phyloP scores from a whole-genome alignment of 2,329 filamentous ascomycete genomes.

The Sporothrix dimorphospora region DNA sequence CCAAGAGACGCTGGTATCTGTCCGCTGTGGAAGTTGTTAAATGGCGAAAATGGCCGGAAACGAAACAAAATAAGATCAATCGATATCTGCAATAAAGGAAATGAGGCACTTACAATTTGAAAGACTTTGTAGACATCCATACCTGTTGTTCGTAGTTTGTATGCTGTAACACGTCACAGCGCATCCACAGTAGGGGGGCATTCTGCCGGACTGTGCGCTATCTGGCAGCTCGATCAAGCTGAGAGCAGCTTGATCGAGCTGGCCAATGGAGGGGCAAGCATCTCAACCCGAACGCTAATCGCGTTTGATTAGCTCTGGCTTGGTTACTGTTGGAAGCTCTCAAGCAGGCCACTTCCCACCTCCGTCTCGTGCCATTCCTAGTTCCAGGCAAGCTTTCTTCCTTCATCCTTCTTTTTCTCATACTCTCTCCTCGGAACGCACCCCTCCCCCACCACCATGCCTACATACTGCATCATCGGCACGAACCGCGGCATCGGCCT shows the following conservation, averaged over 20 bases:
- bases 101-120: neutral
- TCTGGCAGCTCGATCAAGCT: constrained; percentile 4
- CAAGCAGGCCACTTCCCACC: neutral
- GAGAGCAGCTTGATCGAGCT: neutral
- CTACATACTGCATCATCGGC: constrained; percentile 41
- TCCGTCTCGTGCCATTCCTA: neutral
- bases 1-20: neutral
- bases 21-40: neutral
- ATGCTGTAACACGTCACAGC: neutral
- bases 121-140: too few relatives aligned
- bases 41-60: neutral
- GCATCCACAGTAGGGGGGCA: neutral
- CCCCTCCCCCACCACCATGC: constrained; percentile 34
- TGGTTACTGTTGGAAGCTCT: neutral
- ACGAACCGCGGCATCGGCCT: constrained; percentile 41
- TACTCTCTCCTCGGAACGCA: neutral
- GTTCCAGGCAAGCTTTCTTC: neutral
- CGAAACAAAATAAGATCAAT: neutral
- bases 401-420: neutral
- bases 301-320: constrained; percentile 2
- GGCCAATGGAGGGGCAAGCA: constrained; percentile 7
- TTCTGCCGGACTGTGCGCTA: neutral
- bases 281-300: neutral
- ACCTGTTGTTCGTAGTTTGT: too few relatives aligned
- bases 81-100: neutral